Base-by-base conservation (phyloP, 208 protist genomes). In the Leishmania martiniquensis region DNA sequence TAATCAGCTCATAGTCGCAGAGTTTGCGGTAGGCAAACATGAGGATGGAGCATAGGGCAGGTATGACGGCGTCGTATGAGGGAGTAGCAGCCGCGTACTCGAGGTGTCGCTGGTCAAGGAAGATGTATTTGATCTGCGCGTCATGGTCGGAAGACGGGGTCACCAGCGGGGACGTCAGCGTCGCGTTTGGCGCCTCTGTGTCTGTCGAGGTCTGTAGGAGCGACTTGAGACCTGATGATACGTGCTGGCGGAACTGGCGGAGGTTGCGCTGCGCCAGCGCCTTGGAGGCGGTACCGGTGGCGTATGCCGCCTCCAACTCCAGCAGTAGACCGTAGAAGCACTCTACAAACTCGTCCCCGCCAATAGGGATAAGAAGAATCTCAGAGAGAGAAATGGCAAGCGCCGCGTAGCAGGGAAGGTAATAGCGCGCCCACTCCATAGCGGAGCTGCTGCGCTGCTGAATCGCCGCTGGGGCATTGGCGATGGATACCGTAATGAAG, bases 361-460 rank as follows among this genome's bases (percentile, higher is more conserved):
- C 66, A 22, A 93, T 81, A 2, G 90, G 84, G 5, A 86, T 75
- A 29, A 87, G 71, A 13, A 96, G 73, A 2, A 96, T 80, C 25
- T 96, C 92, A 1, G 90, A 84, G 45, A 96, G 89, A 9, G 92
- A 90, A 25, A 91, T 72, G 39, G 85, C 88, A 39, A 96, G 80
- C n/a, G 84, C 80, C 22, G 81, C 52, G 67, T 89, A 92, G 70
- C 68, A 84, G 0, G 88, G 89, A 29, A 96, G 82, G 67, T 85
- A 81, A 76, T 57, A 67, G 80, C 73, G 81, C 78, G 77, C 69
- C 65, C 80, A 82, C 47, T 76, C 77, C 60, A 34, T 66, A 9
- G 82, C 80, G 1, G 80, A 80, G 13, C 77, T 75, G 55, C 75
- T 78, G 54, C 77, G 78, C 70, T 82, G 76, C 52, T 60, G 80